Conservation (phyloP, 108 stramenopile species). For the Aurantiochytrium sp. region DNA sequence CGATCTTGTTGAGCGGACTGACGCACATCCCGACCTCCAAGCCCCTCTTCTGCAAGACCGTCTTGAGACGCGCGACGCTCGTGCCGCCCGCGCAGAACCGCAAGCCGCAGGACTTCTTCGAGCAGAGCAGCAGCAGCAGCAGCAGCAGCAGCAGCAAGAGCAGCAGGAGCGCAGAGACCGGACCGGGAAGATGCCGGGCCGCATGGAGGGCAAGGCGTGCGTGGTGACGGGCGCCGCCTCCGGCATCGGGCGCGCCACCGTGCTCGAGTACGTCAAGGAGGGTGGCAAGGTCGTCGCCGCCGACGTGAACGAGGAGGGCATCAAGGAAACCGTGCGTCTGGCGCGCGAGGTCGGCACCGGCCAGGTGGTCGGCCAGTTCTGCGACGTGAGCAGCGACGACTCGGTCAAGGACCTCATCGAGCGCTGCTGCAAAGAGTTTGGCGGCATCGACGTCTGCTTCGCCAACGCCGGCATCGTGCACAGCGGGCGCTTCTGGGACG, state of each 20-base stretch:
- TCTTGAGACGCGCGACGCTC: no score
- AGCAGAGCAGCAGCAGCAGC: no score
- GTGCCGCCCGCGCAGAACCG: no score
- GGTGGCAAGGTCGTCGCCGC: not conserved
- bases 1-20: no score
- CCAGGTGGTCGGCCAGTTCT: not conserved
- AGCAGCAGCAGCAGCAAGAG: no score
- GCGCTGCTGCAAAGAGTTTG: slow-evolving; percentile 19
- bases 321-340: slow-evolving; percentile 19
- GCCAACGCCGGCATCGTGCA: slow-evolving; percentile 19
- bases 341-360: not conserved
- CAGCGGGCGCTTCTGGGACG: slow-evolving; percentile 6
- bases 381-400: not conserved
- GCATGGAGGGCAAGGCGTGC: not conserved
- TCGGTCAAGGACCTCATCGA: slow-evolving; percentile 26
- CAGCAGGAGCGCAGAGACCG: no score
- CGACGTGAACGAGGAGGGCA: slow-evolving; percentile 12
- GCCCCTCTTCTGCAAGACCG: no score
- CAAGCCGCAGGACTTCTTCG: no score
- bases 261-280: not conserved
- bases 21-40: no score
- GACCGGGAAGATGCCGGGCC: not conserved
- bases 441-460: slow-evolving; percentile 8
- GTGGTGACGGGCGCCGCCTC: slow-evolving; percentile 18
- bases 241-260: slow-evolving; percentile 11